Evolutionary conservation across 2,329 filamentous ascomycete genomes (phyloP).

Genomic region (Pseudopyrenochaeta lycopersici): DNA sequence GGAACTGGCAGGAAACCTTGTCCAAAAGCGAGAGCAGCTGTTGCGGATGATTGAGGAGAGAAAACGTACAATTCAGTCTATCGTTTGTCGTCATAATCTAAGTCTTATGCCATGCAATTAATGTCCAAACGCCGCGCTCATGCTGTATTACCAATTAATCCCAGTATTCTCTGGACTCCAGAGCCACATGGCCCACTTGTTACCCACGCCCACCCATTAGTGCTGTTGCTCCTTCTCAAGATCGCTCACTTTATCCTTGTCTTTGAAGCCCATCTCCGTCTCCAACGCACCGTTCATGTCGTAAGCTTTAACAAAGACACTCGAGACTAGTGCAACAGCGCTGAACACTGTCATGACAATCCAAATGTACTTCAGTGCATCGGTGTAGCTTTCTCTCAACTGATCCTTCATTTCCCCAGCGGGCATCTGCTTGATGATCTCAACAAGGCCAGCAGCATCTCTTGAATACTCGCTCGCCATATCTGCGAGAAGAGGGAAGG

Average conservation of each 20-base stretch:
- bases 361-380: conserved; percentile 65
- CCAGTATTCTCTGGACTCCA: background rate
- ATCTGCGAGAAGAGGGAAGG: conserved; percentile 58
- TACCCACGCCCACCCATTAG: background rate
- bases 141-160: background rate
- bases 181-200: background rate
- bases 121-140: conserved; percentile 7
- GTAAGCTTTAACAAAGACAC: conserved; percentile 60
- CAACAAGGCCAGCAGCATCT: conserved; percentile 67
- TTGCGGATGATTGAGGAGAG: background rate
- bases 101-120: background rate
- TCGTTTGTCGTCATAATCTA: background rate
- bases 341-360: conserved; percentile 64
- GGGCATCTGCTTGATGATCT: conserved; percentile 65
- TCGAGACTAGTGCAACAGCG: conserved; percentile 61
- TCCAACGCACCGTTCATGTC: conserved; percentile 58
- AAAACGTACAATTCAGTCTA: background rate
- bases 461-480: conserved; percentile 61
- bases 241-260: conserved; percentile 44
- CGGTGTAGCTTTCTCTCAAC: conserved; percentile 59
- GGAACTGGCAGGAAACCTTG: background rate
- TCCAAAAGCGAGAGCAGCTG: background rate
- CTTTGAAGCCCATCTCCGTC: conserved; percentile 59
- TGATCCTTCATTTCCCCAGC: conserved; percentile 56
- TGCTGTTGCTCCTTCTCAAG: conserved; percentile 25